Conservation (phyloP, 2,329 filamentous ascomycete species). For the Epichloe sp. region DNA sequence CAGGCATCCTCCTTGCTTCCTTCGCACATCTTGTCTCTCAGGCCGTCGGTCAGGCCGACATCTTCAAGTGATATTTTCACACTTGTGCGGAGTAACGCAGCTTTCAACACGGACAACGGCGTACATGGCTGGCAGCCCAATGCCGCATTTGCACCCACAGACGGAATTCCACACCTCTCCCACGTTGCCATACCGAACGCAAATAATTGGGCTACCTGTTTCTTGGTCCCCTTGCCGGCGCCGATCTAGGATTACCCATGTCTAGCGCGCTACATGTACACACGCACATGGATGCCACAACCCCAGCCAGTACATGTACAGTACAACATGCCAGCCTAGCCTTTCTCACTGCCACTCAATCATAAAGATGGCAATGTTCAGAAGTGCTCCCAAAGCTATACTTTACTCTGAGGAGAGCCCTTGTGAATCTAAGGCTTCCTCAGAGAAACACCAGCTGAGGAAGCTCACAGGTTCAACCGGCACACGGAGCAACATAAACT, state of each 20-base stretch:
- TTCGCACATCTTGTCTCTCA: not conserved
- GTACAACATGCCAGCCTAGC: not conserved
- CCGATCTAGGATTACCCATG: conserved; percentile 16
- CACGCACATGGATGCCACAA: conserved; percentile 2
- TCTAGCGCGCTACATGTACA: conserved; percentile 11
- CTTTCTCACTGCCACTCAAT: not conserved
- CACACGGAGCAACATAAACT: not conserved
- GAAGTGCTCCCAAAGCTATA: too few relatives aligned
- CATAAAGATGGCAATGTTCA: too few relatives aligned
- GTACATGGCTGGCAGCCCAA: not conserved
- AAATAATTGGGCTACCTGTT: not conserved
- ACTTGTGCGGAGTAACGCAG: too few relatives aligned
- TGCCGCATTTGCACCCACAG: not conserved
- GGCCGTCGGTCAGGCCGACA: not conserved
- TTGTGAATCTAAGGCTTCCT: too few relatives aligned
- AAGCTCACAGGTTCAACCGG: too few relatives aligned
- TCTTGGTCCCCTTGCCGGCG: conserved; percentile 8
- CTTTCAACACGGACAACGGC: not conserved
- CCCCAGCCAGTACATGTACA: not conserved
- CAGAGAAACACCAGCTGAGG: too few relatives aligned
- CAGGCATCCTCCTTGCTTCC: too few relatives aligned
- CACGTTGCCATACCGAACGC: not conserved
- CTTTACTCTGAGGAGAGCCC: too few relatives aligned
- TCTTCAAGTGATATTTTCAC: too few relatives aligned
- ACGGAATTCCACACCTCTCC: not conserved